A percentile compares a stretch with the other conserved stretches of the same genome.
Evolutionary conservation across 2,329 filamentous ascomycete genomes (phyloP).

Genomic region (Fusarium sp.): DNA sequence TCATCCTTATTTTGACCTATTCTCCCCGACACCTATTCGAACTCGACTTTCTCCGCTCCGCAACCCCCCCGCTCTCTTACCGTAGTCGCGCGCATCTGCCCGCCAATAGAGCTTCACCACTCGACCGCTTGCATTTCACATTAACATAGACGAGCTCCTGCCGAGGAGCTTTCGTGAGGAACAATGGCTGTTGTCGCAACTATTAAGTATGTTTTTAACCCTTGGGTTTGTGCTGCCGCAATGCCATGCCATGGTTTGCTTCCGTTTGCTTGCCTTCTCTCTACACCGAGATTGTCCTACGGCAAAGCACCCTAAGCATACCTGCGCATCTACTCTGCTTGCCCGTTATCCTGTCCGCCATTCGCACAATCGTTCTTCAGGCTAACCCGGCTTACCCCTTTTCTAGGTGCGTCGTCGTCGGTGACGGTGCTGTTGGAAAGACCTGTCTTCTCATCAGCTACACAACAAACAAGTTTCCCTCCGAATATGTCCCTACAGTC

Average conservation of each 20-base stretch:
- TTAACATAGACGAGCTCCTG: conserved; percentile 48
- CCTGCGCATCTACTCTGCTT: conserved; percentile 32
- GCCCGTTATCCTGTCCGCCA: not conserved
- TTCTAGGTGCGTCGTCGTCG: conserved; percentile 93
- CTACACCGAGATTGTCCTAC: conserved; percentile 2
- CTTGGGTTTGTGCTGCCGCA: conserved; percentile 13
- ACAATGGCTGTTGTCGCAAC: conserved; percentile 71
- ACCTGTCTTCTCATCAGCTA: conserved; percentile 99
- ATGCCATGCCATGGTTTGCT: not conserved
- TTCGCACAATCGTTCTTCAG: not conserved
- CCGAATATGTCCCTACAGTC: conserved; percentile 98
- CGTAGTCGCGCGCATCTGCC: conserved; percentile 37
- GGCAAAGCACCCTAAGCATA: not conserved
- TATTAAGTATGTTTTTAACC: conserved; percentile 65
- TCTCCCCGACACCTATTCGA: conserved; percentile 1
- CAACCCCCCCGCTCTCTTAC: conserved; percentile 30
- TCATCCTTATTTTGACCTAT: conserved; percentile 5
- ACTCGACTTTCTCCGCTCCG: conserved; percentile 29
- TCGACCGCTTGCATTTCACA: conserved; percentile 38
- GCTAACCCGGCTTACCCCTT: conserved; percentile 37
- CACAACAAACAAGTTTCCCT: conserved; percentile 99
- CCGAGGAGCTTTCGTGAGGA: conserved; percentile 52
- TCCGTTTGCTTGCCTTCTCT: conserved; percentile 2
- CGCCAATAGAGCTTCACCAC: conserved; percentile 40
- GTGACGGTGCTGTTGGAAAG: conserved; percentile 99